These are phyloP conservation scores for Plasmodium cynomolgi DNA, from an alignment of 169 alveolate species.

Conservation along the genomic window DNA sequence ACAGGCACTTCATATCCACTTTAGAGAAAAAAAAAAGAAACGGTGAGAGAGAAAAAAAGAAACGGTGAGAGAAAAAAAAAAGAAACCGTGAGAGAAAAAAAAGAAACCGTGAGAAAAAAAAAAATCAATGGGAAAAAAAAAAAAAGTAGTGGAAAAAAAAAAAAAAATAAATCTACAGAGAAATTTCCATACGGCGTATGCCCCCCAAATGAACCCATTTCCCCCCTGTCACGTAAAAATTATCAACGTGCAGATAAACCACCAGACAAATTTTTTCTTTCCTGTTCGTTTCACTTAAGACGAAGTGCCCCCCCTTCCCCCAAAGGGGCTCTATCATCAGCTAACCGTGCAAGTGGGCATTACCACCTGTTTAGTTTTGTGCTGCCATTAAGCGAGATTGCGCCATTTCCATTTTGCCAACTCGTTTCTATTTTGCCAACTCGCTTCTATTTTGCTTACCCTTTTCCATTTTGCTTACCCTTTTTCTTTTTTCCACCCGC, in stretches of 20 bases:
- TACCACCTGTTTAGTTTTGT: background rate
- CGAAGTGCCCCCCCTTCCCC: background rate
- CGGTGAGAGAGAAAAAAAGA: too few relatives aligned
- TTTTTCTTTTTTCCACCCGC: background rate
- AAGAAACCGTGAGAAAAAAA: too few relatives aligned
- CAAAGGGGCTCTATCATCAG: background rate
- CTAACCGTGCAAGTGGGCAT: background rate
- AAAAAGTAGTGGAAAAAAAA: too few relatives aligned
- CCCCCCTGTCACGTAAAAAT: background rate
- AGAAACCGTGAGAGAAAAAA: background rate
- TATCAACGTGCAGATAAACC: background rate
- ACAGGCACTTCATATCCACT: background rate
- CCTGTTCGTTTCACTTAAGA: background rate
- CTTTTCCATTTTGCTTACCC: background rate
- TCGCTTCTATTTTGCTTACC: too few relatives aligned
- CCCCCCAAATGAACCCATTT: background rate
- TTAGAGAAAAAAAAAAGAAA: background rate
- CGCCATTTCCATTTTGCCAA: too few relatives aligned
- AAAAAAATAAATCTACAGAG: background rate
- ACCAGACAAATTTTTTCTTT: background rate
- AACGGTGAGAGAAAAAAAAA: background rate
- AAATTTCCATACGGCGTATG: background rate
- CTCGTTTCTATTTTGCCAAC: too few relatives aligned
- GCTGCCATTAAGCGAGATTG: background rate
- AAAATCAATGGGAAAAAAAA: too few relatives aligned